phyloP scores from a whole-genome alignment of 2,329 filamentous ascomycete genomes.

The Myriangium duriaei region DNA sequence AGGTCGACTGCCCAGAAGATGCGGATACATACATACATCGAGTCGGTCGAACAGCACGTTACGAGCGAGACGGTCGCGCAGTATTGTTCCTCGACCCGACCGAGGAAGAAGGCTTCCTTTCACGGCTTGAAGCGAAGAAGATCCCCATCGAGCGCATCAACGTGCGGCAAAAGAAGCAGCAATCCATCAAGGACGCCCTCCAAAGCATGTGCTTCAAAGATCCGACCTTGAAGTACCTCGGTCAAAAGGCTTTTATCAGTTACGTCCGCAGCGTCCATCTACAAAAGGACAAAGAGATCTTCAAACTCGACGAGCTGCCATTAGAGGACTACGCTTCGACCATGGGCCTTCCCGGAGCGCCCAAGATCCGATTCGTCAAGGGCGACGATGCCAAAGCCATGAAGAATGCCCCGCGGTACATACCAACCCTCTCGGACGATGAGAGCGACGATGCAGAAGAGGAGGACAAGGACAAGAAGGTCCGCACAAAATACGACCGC shows the following conservation, averaged over 20 bases:
- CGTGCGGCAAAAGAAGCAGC: conserved; percentile 78
- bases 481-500: conserved; percentile 88
- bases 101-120: conserved; percentile 85
- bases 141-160: conserved; percentile 80
- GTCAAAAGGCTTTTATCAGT: conserved; percentile 88
- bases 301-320: conserved; percentile 70
- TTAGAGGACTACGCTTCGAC: conserved; percentile 77
- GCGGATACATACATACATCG: conserved; percentile 96
- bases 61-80: conserved; percentile 74
- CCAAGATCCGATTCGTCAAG: conserved; percentile 86
- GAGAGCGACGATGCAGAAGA: conserved; percentile 46
- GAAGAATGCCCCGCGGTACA: conserved; percentile 66
- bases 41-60: conserved; percentile 87
- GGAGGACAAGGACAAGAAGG: conserved; percentile 36
- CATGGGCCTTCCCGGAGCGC: conserved; percentile 78
- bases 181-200: conserved; percentile 69
- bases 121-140: conserved; percentile 74
- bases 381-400: conserved; percentile 74
- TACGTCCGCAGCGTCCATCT: conserved; percentile 77
- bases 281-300: conserved; percentile 84
- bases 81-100: conserved; percentile 86
- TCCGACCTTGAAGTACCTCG: conserved; percentile 83
- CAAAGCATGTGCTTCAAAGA: conserved; percentile 96
- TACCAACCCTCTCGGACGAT: conserved; percentile 43
- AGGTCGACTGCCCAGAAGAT: conserved; percentile 93